Conservation (phyloP, 768 basidiomycete species). For the Dacryopinax primogenitus region DNA sequence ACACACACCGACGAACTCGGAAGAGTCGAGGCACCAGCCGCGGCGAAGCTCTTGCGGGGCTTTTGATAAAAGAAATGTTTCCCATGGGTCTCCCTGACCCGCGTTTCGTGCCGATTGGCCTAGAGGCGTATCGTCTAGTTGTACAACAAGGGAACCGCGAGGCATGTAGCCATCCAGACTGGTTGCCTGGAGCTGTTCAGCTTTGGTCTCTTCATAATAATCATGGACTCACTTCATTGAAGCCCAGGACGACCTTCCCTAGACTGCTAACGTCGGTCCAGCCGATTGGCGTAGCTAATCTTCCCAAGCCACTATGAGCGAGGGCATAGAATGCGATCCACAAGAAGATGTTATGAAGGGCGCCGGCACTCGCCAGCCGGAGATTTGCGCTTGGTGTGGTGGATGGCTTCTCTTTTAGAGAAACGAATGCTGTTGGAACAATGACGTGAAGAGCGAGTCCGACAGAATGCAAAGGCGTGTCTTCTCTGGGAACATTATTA, state of each 20-base stretch:
- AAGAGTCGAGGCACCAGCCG: slow-evolving; percentile 5
- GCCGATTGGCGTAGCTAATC: neutral
- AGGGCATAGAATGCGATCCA: neutral
- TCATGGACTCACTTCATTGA: neutral
- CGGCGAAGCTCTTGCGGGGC: slow-evolving; percentile 1
- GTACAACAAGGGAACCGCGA: neutral
- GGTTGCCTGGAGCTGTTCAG: neutral
- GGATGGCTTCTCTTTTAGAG: neutral
- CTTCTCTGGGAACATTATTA: neutral
- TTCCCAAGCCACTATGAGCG: neutral
- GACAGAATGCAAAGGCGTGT: neutral
- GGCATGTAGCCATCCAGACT: neutral
- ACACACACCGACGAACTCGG: slow-evolving; percentile 1
- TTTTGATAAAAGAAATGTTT: neutral
- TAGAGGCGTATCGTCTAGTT: neutral
- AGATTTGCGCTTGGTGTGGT: neutral
- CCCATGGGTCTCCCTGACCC: neutral
- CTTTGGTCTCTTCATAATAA: neutral
- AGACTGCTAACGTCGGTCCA: slow-evolving; percentile 3
- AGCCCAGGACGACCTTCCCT: neutral
- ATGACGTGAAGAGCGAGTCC: slow-evolving; percentile 2
- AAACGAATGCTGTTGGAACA: slow-evolving; percentile 1
- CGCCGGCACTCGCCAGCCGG: neutral
- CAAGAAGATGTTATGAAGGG: neutral
- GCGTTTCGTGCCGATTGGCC: neutral